Base-by-base conservation (phyloP, 805 yeast genomes). In the Vanderwaltozyma tropicalis region DNA sequence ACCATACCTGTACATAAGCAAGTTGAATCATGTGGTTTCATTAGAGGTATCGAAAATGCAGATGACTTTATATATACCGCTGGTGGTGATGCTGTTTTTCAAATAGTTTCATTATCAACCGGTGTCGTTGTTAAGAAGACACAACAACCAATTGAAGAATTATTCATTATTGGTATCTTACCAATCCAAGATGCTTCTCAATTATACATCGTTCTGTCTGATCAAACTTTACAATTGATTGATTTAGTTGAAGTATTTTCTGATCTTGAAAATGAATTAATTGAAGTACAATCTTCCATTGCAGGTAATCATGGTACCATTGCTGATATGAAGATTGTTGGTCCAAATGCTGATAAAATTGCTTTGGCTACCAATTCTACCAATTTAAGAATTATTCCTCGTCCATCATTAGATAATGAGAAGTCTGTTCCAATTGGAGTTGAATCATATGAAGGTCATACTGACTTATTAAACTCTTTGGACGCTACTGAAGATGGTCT, bases 261-360 rank as follows among this genome's bases (percentile, higher is more conserved):
- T 5, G 45, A 62, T 13, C 53, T 56, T 27, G 50, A 53, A 4
- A 48, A 50, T 4, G 52, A 50, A 7, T 48, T 47, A 20, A 55
- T 81, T n/a, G 68, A 70, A 15, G 54, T 72, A 2, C 49, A 59
- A 7, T 66, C 77, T 39, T 69, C 75, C 30, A 68, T 87, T 48
- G 92, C 96, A 1, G 96, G 96, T 48, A 87, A 87, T 59, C 95
- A 89, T 61, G 97, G 96, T 40, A 89, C 92, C 19, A 78, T 92
- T 50, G 95, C 96, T 2, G 97, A 89, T 55, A 71, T 87, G 64
- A 74, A 76, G 47, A 80, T 77, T 52, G 80, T 78, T 24, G 92
- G 92, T 0, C 84, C 85, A 7, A 43, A 58, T 12, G 55, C 64
- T 22, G 56, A 68, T 32, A 62, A 68, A 27, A 57, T 89, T 32